These are phyloP conservation scores for Solanum chaucha DNA, from an alignment of 257 asterid species.

Conservation along the genomic window DNA sequence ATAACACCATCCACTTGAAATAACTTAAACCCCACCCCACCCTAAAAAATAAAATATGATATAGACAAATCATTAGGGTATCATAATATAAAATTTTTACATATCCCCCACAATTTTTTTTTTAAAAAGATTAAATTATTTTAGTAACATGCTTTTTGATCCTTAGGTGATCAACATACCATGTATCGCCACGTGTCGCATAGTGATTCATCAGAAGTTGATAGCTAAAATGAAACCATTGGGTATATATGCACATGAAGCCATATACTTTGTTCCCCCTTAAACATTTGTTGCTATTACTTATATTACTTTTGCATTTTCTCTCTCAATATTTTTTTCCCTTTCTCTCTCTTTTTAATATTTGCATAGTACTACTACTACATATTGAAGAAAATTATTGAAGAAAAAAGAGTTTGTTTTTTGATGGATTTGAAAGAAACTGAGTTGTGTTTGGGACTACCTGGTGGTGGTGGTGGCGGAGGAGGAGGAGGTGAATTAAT, in stretches of 20 bases:
- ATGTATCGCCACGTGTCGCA: slow-evolving; percentile 51
- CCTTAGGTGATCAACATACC: slow-evolving; percentile 39
- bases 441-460: slow-evolving; percentile 44
- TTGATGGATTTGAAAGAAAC: slow-evolving; percentile 32
- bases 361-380: not conserved
- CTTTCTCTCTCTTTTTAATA: not conserved
- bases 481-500: slow-evolving; percentile 2
- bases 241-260: slow-evolving; percentile 41
- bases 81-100: slow-evolving; percentile 3
- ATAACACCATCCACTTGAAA: slow-evolving; percentile 32
- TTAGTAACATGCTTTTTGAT: slow-evolving; percentile 71
- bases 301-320: not conserved
- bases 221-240: slow-evolving; percentile 17
- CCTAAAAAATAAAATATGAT: not conserved
- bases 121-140: slow-evolving; percentile 20
- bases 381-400: not conserved
- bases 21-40: not conserved
- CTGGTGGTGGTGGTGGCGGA: slow-evolving; percentile 32
- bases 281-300: slow-evolving; percentile 14
- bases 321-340: not conserved
- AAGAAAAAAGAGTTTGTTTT: not conserved
- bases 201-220: slow-evolving; percentile 7
- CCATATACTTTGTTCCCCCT: slow-evolving; percentile 33
- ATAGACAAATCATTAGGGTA: slow-evolving; percentile 14
- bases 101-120: slow-evolving; percentile 1